Percentiles rank a stretch among this genome's conserved stretches.
Evolutionary conservation across 768 basidiomycete species (phyloP).

Genomic region (Rubroboletus satanas): DNA sequence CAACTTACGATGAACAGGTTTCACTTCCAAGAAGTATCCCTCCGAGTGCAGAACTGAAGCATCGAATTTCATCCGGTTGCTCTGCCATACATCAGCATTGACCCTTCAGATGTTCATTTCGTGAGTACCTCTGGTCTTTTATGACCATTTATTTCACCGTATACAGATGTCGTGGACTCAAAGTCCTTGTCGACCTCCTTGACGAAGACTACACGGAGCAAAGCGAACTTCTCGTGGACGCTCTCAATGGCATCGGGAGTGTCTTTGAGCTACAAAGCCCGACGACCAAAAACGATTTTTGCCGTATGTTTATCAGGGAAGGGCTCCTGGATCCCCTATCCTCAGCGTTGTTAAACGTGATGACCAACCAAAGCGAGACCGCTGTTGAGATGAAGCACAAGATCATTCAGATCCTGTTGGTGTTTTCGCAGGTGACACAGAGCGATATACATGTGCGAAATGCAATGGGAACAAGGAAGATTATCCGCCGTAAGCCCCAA

Average conservation of each 20-base stretch:
- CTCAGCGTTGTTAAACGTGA: conserved; percentile 83
- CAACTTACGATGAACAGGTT: conserved; percentile 46
- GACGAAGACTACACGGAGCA: conserved; percentile 96
- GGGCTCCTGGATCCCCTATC: conserved; percentile 92
- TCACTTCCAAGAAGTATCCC: conserved; percentile 91
- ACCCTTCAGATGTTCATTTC: conserved; percentile 99
- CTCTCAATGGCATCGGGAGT: conserved; percentile 89
- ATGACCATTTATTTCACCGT: neutral
- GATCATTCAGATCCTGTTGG: conserved; percentile 82
- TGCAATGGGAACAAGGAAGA: conserved; percentile 85
- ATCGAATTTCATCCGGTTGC: conserved; percentile 87
- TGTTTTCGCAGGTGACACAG: conserved; percentile 96
- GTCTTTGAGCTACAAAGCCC: conserved; percentile 96
- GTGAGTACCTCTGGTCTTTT: conserved; percentile 46
- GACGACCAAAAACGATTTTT: conserved; percentile 97
- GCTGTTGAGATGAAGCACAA: conserved; percentile 79
- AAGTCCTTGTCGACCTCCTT: conserved; percentile 90
- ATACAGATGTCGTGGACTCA: conserved; percentile 85
- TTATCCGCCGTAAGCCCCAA: conserved; percentile 71
- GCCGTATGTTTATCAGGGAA: conserved; percentile 96
- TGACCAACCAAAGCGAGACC: conserved; percentile 62
- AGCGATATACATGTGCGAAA: conserved; percentile 91
- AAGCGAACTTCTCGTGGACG: conserved; percentile 85
- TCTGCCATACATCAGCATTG: conserved; percentile 89
- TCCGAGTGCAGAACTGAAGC: conserved; percentile 93